A percentile compares a stretch with the other conserved stretches of the same genome.
phyloP scores from a whole-genome alignment of 1,139 yeast genomes.

The Saccharomyces hybrid region DNA sequence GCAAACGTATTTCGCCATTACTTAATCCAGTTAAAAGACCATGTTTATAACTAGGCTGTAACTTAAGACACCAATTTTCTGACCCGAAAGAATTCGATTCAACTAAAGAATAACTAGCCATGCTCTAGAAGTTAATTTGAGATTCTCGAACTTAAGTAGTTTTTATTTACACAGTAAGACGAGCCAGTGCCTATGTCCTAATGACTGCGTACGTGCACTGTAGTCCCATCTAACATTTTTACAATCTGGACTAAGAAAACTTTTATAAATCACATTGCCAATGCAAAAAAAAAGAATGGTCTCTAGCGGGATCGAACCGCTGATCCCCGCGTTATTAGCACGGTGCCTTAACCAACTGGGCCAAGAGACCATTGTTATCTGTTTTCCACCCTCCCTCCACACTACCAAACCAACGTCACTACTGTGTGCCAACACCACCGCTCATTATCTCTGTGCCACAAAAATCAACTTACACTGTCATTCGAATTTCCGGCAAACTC shows the following conservation, averaged over 20 bases:
- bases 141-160: too few relatives aligned
- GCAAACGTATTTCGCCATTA: constrained; percentile 25
- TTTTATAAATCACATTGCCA: too few relatives aligned
- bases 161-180: background rate
- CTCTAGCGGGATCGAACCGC: constrained; percentile 34
- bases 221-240: background rate
- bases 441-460: background rate
- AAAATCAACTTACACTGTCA: background rate
- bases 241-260: background rate
- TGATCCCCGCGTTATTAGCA: constrained; percentile 33
- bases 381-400: background rate
- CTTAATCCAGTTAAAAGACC: constrained; percentile 26
- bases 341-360: constrained; percentile 34
- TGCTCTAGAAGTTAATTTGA: too few relatives aligned
- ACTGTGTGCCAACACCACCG: background rate
- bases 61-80: constrained; percentile 27
- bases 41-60: constrained; percentile 22
- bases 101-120: background rate
- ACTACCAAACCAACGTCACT: too few relatives aligned
- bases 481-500: background rate
- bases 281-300: constrained; percentile 16
- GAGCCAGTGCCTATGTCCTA: too few relatives aligned
- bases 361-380: constrained; percentile 24
- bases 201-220: background rate
- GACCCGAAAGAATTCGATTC: constrained; percentile 18